Percentiles rank a stretch among this genome's conserved stretches.
Evolutionary conservation across 116 monocot species (phyloP).

Genomic region (Zostera marina): DNA sequence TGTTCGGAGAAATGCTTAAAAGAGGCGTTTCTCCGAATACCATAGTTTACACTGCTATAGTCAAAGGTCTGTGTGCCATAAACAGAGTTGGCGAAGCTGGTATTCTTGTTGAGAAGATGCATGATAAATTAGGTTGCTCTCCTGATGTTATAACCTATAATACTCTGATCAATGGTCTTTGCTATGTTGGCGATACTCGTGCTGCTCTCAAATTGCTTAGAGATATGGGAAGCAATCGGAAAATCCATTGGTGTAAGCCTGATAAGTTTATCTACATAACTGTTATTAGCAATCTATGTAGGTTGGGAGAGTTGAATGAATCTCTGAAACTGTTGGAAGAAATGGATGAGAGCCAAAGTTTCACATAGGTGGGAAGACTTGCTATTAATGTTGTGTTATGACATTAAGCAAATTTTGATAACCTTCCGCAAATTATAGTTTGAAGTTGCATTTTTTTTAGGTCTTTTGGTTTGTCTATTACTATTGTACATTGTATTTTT

Average conservation of each 20-base stretch:
- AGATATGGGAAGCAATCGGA: conserved; percentile 5
- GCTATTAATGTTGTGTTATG: too few relatives aligned
- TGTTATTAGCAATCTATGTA: conserved; percentile 24
- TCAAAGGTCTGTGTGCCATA: too few relatives aligned
- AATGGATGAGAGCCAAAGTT: too few relatives aligned
- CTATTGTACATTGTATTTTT: too few relatives aligned
- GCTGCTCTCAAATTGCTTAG: conserved; percentile 5
- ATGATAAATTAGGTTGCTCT: conserved; percentile 5
- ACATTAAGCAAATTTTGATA: too few relatives aligned
- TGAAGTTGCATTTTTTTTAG: too few relatives aligned
- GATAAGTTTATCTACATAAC: too few relatives aligned
- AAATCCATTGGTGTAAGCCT: conserved; percentile 11
- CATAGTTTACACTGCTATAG: too few relatives aligned
- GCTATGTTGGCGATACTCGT: background rate
- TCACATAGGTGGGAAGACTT: too few relatives aligned
- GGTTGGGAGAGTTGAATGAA: conserved; percentile 8
- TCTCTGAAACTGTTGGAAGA: conserved; percentile 10
- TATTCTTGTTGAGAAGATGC: conserved; percentile 17
- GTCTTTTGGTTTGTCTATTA: too few relatives aligned
- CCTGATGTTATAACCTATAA: conserved; percentile 6
- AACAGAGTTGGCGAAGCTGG: too few relatives aligned
- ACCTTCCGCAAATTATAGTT: too few relatives aligned
- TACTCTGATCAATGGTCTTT: conserved; percentile 15
- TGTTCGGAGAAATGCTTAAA: conserved; percentile 16
- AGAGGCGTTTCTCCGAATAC: background rate